Evolutionary conservation across 805 yeast genomes (phyloP).

Genomic region (Metschnikowia picachoensis): DNA sequence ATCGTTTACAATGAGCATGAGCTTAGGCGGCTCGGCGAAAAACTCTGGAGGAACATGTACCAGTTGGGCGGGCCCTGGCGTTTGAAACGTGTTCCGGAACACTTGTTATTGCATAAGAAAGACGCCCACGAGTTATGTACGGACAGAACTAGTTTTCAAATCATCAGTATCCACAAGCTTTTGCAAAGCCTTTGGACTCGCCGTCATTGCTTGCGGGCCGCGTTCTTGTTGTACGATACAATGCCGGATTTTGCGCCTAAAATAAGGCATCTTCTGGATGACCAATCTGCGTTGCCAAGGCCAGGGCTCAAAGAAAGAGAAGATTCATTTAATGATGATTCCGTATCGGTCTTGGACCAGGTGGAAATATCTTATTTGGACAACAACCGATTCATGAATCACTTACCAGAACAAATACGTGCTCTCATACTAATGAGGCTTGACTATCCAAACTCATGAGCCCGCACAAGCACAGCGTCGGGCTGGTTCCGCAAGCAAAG

Average conservation of each 20-base stretch:
- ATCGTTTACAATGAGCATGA: constrained; percentile 18
- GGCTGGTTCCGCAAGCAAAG: too few relatives aligned
- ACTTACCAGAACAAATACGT: background rate
- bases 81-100: background rate
- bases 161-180: constrained; percentile 16
- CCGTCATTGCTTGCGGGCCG: constrained; percentile 9
- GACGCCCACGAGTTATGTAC: constrained; percentile 24
- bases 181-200: constrained; percentile 7
- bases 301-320: background rate
- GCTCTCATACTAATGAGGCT: too few relatives aligned
- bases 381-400: constrained; percentile 12
- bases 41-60: constrained; percentile 31
- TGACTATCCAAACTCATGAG: too few relatives aligned
- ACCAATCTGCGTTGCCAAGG: background rate
- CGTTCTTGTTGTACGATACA: constrained; percentile 6
- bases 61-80: constrained; percentile 5
- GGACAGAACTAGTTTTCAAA: constrained; percentile 15
- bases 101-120: constrained; percentile 16
- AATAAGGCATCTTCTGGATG: constrained; percentile 9
- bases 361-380: constrained; percentile 14
- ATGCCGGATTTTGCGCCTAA: background rate
- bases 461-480: too few relatives aligned
- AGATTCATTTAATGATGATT: background rate
- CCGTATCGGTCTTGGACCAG: constrained; percentile 12
- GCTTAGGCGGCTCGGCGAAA: constrained; percentile 34